phyloP scores from a whole-genome alignment of 2,329 filamentous ascomycete genomes.

The Apiospora hydei region DNA sequence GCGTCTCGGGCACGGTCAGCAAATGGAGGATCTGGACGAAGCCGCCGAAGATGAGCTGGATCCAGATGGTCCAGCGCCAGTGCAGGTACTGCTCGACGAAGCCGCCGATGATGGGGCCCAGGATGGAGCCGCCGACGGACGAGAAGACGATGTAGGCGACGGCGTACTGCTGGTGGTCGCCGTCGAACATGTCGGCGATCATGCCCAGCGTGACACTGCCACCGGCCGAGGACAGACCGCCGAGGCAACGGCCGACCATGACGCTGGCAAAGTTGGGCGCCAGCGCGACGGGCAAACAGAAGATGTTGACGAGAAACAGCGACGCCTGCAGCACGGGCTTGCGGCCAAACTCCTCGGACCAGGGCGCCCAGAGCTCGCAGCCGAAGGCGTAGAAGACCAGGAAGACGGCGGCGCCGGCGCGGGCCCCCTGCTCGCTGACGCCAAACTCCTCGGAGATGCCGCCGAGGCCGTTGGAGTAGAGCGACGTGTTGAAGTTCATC shows the following conservation, averaged over 20 bases:
- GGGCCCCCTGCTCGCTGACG: constrained; percentile 72
- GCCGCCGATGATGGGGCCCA: constrained; percentile 81
- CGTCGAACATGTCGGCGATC: constrained; percentile 78
- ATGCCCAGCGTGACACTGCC: constrained; percentile 78
- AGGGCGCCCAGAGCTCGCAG: constrained; percentile 88
- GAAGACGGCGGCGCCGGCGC: constrained; percentile 80
- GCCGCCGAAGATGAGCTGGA: constrained; percentile 80
- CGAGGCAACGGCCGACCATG: constrained; percentile 73
- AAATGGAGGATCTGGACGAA: constrained; percentile 73
- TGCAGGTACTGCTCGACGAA: constrained; percentile 72
- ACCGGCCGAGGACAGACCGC: constrained; percentile 74
- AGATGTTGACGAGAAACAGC: constrained; percentile 79
- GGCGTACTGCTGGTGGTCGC: constrained; percentile 76
- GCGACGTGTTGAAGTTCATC: constrained; percentile 81
- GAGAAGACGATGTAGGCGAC: constrained; percentile 81
- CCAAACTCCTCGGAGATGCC: constrained; percentile 73
- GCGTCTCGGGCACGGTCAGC: constrained; percentile 78
- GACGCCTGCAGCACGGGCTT: constrained; percentile 78
- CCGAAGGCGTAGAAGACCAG: constrained; percentile 83
- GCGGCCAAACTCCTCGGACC: constrained; percentile 83
- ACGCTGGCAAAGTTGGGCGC: constrained; percentile 76
- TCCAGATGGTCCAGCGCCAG: constrained; percentile 80
- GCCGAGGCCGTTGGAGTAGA: constrained; percentile 73
- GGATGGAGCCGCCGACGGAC: constrained; percentile 77
- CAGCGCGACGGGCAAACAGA: constrained; percentile 74